These are phyloP conservation scores for Candida anglica DNA, from an alignment of 805 yeast genomes.

Conservation along the genomic window DNA sequence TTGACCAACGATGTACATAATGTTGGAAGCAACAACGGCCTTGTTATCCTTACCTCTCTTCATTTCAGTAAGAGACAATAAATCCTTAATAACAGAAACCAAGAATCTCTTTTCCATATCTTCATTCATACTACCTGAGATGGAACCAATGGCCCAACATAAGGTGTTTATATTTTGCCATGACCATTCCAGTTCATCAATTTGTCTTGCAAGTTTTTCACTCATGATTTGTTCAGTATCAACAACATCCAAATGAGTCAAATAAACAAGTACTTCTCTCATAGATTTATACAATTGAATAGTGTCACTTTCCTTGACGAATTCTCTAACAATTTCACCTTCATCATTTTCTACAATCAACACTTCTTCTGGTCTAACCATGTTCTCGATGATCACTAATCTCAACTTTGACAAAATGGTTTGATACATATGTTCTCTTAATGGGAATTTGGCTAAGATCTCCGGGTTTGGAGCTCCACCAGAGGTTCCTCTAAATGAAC, in stretches of 20 bases:
- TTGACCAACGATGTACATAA: slow-evolving; percentile 99
- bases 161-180: slow-evolving; percentile 97
- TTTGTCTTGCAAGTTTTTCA: slow-evolving; percentile 84
- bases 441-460: slow-evolving; percentile 67
- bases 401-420: slow-evolving; percentile 77
- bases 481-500: slow-evolving; percentile 40
- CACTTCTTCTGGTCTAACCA: slow-evolving; percentile 99
- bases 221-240: slow-evolving; percentile 95
- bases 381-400: slow-evolving; percentile 90
- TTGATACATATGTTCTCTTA: slow-evolving; percentile 83
- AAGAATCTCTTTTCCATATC: slow-evolving; percentile 93
- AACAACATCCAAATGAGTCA: slow-evolving; percentile 91
- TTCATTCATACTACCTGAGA: slow-evolving; percentile 98
- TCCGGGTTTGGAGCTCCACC: slow-evolving; percentile 89
- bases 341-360: slow-evolving; percentile 96
- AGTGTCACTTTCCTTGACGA: slow-evolving; percentile 95
- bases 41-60: slow-evolving; percentile 97
- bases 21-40: slow-evolving; percentile 99
- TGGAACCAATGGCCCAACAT: slow-evolving; percentile 99
- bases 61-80: slow-evolving; percentile 88
- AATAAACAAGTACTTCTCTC: slow-evolving; percentile 92
- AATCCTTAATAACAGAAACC: slow-evolving; percentile 88
- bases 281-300: slow-evolving; percentile 91
- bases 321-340: slow-evolving; percentile 97
- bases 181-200: slow-evolving; percentile 97